Evolutionary conservation across 1,284 basidiomycete species (phyloP).

Genomic region (Papiliotrema laurentii): DNA sequence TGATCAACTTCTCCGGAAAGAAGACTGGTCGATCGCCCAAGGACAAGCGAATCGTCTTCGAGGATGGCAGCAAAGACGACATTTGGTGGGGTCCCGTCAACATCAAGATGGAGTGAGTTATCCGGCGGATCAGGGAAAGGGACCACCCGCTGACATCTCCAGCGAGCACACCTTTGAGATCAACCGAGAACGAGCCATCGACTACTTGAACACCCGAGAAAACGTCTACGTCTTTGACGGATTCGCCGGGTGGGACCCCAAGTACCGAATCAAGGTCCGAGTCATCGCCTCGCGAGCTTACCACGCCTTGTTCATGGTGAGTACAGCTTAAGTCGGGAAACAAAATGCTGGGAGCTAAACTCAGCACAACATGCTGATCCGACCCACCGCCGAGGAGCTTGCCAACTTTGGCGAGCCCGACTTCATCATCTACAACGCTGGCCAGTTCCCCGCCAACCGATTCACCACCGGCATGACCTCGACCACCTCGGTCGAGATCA

Average conservation of each 20-base stretch:
- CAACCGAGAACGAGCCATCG: conserved; percentile 99
- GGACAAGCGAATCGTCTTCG: conserved; percentile 99
- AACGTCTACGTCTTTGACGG: conserved; percentile 99
- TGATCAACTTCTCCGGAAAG: conserved; percentile 99
- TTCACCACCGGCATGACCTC: conserved; percentile 99
- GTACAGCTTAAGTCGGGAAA: conserved; percentile 49
- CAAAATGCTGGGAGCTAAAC: too few species aligned
- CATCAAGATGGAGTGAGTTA: conserved; percentile 94
- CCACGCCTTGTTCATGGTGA: conserved; percentile 98
- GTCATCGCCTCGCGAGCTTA: conserved; percentile 98
- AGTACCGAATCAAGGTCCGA: conserved; percentile 99
- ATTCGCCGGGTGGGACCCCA: conserved; percentile 88
- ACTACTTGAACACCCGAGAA: conserved; percentile 97
- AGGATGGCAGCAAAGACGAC: conserved; percentile 94
- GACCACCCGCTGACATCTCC: conserved; percentile 13
- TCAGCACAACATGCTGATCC: conserved; percentile 98
- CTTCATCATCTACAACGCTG: conserved; percentile 99
- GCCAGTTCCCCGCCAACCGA: conserved; percentile 99
- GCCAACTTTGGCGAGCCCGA: conserved; percentile 96
- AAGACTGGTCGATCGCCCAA: conserved; percentile 98
- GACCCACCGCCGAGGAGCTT: conserved; percentile 91
- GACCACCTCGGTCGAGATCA: conserved; percentile 97
- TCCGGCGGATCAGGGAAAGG: not conserved
- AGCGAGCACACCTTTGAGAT: conserved; percentile 96
- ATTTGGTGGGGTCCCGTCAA: conserved; percentile 99